Evolutionary conservation across 805 yeast species (phyloP).

Genomic region (Kluyveromyces nonfermentans): DNA sequence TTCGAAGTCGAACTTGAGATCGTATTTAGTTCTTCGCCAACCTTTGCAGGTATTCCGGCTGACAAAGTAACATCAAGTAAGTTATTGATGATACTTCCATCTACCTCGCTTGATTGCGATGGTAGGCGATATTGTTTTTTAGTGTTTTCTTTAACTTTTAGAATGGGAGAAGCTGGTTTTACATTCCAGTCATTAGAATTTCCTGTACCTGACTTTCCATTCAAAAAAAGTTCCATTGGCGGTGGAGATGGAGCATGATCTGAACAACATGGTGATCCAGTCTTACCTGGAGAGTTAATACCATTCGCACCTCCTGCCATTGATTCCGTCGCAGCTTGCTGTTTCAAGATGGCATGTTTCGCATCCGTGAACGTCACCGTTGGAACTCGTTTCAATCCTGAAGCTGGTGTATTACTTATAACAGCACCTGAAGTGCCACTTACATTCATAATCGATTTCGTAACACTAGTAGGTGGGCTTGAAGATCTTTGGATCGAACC

Average conservation of each 20-base stretch:
- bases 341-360: constrained; percentile 11
- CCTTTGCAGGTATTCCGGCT: no score
- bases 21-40: neutral
- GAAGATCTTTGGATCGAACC: constrained; percentile 11
- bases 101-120: neutral
- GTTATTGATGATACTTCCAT: neutral
- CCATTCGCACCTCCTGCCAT: constrained; percentile 5
- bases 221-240: neutral
- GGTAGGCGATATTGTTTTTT: neutral
- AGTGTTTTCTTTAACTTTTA: neutral
- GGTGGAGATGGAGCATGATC: constrained; percentile 2
- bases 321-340: constrained; percentile 9
- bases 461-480: constrained; percentile 19
- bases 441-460: constrained; percentile 27
- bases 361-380: constrained; percentile 26
- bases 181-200: neutral
- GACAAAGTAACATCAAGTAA: no score
- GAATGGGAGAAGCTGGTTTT: neutral
- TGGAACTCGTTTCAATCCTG: constrained; percentile 25
- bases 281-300: neutral
- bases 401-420: constrained; percentile 26
- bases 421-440: constrained; percentile 29
- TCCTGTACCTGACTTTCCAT: neutral
- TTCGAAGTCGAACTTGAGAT: neutral
- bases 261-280: neutral